These are phyloP conservation scores for Macrolepiota albuminosa DNA, from an alignment of 768 basidiomycete genomes.

Conservation along the genomic window DNA sequence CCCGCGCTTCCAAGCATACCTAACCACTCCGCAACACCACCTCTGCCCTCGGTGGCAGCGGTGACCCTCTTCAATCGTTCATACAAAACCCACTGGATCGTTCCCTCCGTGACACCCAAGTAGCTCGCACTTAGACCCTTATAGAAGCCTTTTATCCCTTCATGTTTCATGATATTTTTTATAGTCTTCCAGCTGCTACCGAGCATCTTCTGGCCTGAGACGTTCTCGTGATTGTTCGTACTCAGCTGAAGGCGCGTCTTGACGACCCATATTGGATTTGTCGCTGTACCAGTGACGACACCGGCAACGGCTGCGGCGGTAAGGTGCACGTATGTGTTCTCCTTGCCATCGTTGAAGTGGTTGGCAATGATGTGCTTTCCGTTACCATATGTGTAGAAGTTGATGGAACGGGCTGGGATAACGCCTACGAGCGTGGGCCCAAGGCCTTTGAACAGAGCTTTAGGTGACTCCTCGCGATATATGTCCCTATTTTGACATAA, in stretches of 20 bases:
- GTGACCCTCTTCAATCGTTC: slow-evolving; percentile 82
- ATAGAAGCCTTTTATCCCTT: slow-evolving; percentile 88
- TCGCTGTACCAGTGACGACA: slow-evolving; percentile 80
- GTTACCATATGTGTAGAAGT: slow-evolving; percentile 97
- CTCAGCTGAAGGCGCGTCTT: slow-evolving; percentile 91
- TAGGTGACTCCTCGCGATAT: slow-evolving; percentile 80
- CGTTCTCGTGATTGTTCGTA: slow-evolving; percentile 20
- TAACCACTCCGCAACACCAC: slow-evolving; percentile 61
- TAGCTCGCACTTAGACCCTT: slow-evolving; percentile 94
- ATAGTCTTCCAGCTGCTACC: slow-evolving; percentile 61
- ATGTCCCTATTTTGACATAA: slow-evolving; percentile 58
- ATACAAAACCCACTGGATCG: slow-evolving; percentile 97
- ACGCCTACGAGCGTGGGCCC: slow-evolving; percentile 94
- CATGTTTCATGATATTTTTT: slow-evolving; percentile 68
- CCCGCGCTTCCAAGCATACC: slow-evolving; percentile 90
- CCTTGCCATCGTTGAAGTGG: slow-evolving; percentile 70
- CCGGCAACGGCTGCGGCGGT: slow-evolving; percentile 83
- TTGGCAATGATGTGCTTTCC: slow-evolving; percentile 90
- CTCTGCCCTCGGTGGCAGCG: slow-evolving; percentile 45
- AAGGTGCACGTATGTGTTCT: slow-evolving; percentile 86
- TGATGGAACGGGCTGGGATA: slow-evolving; percentile 93
- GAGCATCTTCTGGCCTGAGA: slow-evolving; percentile 23
- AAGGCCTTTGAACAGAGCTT: slow-evolving; percentile 91
- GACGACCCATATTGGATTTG: slow-evolving; percentile 99
- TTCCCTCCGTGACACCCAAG: slow-evolving; percentile 92